Evolutionary conservation across 176 grass and related monocot genomes (phyloP), one percentile per base, ranked within the genome.

Genomic region (Phoenix dactylifera): DNA sequence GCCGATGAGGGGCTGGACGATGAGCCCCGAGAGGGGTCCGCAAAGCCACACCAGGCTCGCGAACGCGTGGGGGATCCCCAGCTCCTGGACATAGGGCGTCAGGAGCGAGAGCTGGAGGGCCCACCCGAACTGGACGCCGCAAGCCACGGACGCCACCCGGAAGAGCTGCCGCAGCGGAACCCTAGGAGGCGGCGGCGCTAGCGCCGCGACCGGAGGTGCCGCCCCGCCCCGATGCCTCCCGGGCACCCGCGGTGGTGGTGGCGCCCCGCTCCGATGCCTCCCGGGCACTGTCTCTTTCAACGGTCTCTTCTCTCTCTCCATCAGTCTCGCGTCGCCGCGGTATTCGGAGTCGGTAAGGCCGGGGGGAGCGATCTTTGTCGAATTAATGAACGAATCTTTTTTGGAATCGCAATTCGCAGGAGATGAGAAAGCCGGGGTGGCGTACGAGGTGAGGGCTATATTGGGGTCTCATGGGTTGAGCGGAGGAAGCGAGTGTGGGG

Each of bases 21-120:
- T 18, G 52, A 95, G 72, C n/a, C 85, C 81, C 4, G 85, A 89
- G 4, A 95, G 85, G 20, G 89, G 85, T 4, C 89, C 85, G 65
- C 85, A 95, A 15, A 95, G 81, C 89, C 89, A 95, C 57, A 95
- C 85, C 2, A 95, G 85, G 55, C 81, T 89, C 4, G 89, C 89
- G 29, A 73, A 89, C 64, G 82, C 78, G 69, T 89, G 89, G 26
- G 89, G 81, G 49, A 95, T 85, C 55, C 85, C 85, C 2, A 95
- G 89, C 44, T 85, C 89, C 32, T 95, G 85, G 35, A 95, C 89
- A 68, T 88, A 89, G 1, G 85, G 85, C 0, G 85, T 89, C 1
- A 95, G 74, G 18, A 95, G 78, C 0, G 81, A 88, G n/a, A 83
- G 82, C 70, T 95, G 82, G 22, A 89, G 78, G 29, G 85, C 89